Evolutionary conservation across 1,284 basidiomycete genomes (phyloP).

Genomic region (Cutaneotrichosporon cutaneum): DNA sequence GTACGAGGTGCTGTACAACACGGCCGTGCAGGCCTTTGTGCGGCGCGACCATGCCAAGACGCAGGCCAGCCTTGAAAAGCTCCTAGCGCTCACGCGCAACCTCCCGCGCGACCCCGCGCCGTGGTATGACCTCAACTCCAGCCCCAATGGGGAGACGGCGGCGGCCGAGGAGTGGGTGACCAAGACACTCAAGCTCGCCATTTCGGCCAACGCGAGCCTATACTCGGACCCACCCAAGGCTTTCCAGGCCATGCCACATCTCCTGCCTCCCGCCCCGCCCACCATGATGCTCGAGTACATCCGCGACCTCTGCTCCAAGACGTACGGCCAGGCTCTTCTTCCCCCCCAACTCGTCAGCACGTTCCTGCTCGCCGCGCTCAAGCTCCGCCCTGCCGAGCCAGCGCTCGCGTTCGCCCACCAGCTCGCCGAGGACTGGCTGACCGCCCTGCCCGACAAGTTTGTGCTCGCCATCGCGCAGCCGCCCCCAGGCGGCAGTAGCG

Average conservation of each 20-base stretch:
- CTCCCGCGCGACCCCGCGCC: conserved; percentile 16
- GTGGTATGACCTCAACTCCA: conserved; percentile 25
- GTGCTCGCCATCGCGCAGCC: conserved; percentile 31
- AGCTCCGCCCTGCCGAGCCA: conserved; percentile 33
- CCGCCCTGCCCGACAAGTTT: conserved; percentile 36
- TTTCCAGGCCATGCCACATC: conserved; percentile 15
- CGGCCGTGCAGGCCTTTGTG: conserved; percentile 50
- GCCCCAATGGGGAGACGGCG: not conserved
- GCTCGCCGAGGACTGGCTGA: conserved; percentile 42
- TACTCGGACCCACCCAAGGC: conserved; percentile 43
- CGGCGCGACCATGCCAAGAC: conserved; percentile 48
- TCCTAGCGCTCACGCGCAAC: conserved; percentile 27
- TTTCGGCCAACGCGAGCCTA: conserved; percentile 38
- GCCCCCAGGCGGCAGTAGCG: not conserved
- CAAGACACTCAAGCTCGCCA: conserved; percentile 46
- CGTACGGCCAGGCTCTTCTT: conserved; percentile 29
- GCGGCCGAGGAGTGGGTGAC: conserved; percentile 36
- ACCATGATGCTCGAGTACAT: conserved; percentile 31
- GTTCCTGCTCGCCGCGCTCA: conserved; percentile 43
- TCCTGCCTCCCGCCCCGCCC: conserved; percentile 37
- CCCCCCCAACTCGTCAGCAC: conserved; percentile 44
- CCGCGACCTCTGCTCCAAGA: conserved; percentile 22
- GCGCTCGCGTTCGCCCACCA: conserved; percentile 38
- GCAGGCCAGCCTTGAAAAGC: conserved; percentile 34
- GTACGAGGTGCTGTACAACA: conserved; percentile 46